phyloP scores from a whole-genome alignment of 495 filamentous ascomycete species.

The Aspergillus carlsbadensis region DNA sequence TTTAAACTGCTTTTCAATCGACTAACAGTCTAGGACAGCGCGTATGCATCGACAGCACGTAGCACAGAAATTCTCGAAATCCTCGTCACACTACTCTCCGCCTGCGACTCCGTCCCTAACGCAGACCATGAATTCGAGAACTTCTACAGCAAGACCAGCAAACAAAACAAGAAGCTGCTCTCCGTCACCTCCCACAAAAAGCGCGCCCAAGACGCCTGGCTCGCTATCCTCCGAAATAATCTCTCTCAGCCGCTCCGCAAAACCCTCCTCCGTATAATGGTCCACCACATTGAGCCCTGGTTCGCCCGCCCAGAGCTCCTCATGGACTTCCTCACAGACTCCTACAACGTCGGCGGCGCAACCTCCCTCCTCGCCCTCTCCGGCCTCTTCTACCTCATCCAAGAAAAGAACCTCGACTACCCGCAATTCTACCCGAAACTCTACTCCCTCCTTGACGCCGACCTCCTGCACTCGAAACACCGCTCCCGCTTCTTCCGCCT shows the following conservation, averaged over 20 bases:
- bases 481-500: slow-evolving; percentile 91
- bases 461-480: slow-evolving; percentile 89
- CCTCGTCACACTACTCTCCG: slow-evolving; percentile 61
- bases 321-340: slow-evolving; percentile 97
- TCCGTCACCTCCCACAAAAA: slow-evolving; percentile 47
- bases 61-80: slow-evolving; percentile 47
- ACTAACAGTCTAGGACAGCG: slow-evolving; percentile 13
- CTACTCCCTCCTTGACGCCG: slow-evolving; percentile 83
- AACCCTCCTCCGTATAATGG: slow-evolving; percentile 68
- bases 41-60: slow-evolving; percentile 34
- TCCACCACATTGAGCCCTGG: slow-evolving; percentile 78
- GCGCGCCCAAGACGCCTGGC: slow-evolving; percentile 78
- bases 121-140: slow-evolving; percentile 61
- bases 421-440: slow-evolving; percentile 91
- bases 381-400: slow-evolving; percentile 93
- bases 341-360: slow-evolving; percentile 81
- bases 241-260: slow-evolving; percentile 74
- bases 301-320: slow-evolving; percentile 81
- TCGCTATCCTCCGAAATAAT: slow-evolving; percentile 67
- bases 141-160: slow-evolving; percentile 68
- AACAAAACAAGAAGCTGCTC: slow-evolving; percentile 53
- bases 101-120: slow-evolving; percentile 61
- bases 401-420: slow-evolving; percentile 91
- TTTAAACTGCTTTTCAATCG: background rate
- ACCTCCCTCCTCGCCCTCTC: slow-evolving; percentile 85